phyloP scores from a whole-genome alignment of 1,284 basidiomycete genomes.

The Ustilago hordei region DNA sequence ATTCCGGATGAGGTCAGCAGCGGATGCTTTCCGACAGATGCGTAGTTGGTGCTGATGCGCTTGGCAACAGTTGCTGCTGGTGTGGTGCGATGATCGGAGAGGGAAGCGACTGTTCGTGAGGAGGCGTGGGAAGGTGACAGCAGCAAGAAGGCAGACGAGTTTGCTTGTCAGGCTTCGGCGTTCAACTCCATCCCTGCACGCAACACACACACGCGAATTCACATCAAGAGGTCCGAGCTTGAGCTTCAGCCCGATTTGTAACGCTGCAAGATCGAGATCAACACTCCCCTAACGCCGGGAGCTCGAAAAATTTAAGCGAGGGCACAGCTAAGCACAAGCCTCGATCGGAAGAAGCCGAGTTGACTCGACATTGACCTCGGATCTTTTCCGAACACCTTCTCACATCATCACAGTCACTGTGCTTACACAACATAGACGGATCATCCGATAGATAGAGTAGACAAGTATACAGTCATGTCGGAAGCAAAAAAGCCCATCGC shows the following conservation, averaged over 20 bases:
- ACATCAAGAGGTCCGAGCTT: not conserved
- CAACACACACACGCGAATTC: conserved; percentile 9
- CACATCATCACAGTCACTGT: not conserved
- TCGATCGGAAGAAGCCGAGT: not conserved
- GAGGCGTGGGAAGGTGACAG: conserved; percentile 5
- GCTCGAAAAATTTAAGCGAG: not conserved
- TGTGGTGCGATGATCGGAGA: conserved; percentile 1
- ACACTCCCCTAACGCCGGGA: not conserved
- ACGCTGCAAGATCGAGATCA: not conserved
- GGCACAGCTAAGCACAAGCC: not conserved
- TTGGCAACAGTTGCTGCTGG: not conserved
- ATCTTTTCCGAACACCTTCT: conserved; percentile 3
- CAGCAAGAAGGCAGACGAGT: not conserved
- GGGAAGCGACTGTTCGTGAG: not conserved
- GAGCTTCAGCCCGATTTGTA: conserved; percentile 1
- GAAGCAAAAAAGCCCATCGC: conserved; percentile 34
- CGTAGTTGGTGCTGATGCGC: not conserved
- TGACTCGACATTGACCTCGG: conserved; percentile 28
- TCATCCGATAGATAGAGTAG: not conserved
- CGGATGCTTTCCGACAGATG: not conserved
- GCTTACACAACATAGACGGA: conserved; percentile 8
- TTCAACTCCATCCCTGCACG: conserved; percentile 9
- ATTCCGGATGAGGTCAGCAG: not conserved
- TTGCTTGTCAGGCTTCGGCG: conserved; percentile 14
- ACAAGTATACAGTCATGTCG: conserved; percentile 5